Percentiles rank a stretch among this genome's conserved stretches.
Evolutionary conservation across 768 basidiomycete species (phyloP).

Genomic region (Amanita pseudoporphyria): DNA sequence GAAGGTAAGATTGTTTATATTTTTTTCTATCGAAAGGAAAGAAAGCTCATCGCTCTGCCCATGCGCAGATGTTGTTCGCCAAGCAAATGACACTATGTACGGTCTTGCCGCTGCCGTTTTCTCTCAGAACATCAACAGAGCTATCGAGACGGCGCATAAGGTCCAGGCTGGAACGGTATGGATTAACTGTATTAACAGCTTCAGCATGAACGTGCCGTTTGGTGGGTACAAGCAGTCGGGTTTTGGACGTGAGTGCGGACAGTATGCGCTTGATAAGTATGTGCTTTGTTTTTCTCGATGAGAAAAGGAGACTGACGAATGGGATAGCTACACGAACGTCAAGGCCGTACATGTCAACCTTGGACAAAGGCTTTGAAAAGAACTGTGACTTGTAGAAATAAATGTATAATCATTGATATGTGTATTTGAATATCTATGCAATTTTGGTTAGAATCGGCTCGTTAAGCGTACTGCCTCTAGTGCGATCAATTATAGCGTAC

Average conservation of each 20-base stretch:
- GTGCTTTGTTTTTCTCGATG: constrained; percentile 14
- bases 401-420: no score
- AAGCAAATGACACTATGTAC: constrained; percentile 64
- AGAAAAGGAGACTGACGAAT: background rate
- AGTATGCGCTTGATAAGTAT: constrained; percentile 48
- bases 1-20: constrained; percentile 17
- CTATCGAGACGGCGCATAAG: constrained; percentile 59
- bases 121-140: constrained; percentile 68
- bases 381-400: background rate
- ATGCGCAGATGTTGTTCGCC: constrained; percentile 3
- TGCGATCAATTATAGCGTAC: no score
- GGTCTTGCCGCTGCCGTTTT: constrained; percentile 84
- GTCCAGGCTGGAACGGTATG: constrained; percentile 72
- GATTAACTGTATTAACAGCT: constrained; percentile 34
- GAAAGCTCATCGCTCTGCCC: background rate
- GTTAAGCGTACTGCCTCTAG: no score
- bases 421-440: no score
- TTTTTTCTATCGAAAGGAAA: constrained; percentile 5
- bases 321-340: constrained; percentile 41
- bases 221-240: constrained; percentile 71
- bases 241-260: constrained; percentile 59
- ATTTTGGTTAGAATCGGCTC: no score
- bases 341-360: constrained; percentile 60
- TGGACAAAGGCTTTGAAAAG: constrained; percentile 11
- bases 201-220: constrained; percentile 48